Base-by-base conservation (phyloP, 805 yeast genomes). In the Vanderwaltozyma tropicalis region DNA sequence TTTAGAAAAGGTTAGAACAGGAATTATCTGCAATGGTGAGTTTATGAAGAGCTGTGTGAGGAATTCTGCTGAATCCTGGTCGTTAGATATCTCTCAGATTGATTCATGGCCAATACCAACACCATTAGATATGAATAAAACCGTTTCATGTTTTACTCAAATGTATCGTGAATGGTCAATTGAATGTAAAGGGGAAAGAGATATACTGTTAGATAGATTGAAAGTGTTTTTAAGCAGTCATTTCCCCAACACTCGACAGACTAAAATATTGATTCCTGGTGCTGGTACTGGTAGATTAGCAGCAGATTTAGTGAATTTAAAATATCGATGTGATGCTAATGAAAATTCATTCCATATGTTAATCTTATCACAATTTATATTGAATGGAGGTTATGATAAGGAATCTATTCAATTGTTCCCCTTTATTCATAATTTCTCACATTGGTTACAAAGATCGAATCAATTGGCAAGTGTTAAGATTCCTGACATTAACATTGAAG, bases 341-440 rank as follows among this genome's bases (percentile, higher is more conserved):
- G 81, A 76, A 47, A 64, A 70, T 43, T 70, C 78, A 18, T 74
- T 74, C 49, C 80, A 73, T 46, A 75, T 76, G 79, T 52, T 75
- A n/a, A 50, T 72, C 12, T 62, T 71, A 28, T 71, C 77, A 29
- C 69, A 67, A 46, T 73, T 59, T 45, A 56, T 75, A 9, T 50
- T 76, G 24, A 74, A 74, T 48, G 65, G 62, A 34, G 59, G 72
- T 18, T 51, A 53, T 18, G 51, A 53, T 39, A 55, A 61, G 5
- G 59, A 68, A 38, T 55, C 58, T 29, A 61, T 59, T 45, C 48
- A 62, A 6, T 48, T 74, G 1, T 67, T 67, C 44, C 81, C 81
- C 1, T 74, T 63, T 43, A 49, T 76, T 7, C 75, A 70, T 44
- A 66, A 65, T 36, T 57, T 67, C 24, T 69, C 76, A 5, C 67